A percentile compares a stretch with the other conserved stretches of the same genome.
Conservation (phyloP, 2,329 filamentous ascomycete genomes). For the Clonostachys chloroleuca region DNA sequence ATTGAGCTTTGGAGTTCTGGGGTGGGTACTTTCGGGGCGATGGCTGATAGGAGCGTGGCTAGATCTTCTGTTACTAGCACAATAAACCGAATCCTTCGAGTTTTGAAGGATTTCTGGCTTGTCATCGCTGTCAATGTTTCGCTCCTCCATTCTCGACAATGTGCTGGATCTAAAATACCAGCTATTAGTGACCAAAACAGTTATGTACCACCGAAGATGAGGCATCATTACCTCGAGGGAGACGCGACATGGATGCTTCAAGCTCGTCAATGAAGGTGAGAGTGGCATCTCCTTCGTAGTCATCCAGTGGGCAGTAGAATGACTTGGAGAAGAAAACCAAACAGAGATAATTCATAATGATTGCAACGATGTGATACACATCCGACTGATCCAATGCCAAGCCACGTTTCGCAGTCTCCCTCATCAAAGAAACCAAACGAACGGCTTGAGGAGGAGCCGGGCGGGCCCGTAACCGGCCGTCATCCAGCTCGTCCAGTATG, state of each 20-base stretch:
- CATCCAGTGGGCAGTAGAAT: conserved; percentile 28
- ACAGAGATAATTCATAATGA: conserved; percentile 30
- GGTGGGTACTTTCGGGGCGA: conserved; percentile 16
- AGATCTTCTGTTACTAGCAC: conserved; percentile 23
- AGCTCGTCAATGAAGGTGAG: conserved; percentile 24
- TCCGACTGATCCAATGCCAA: conserved; percentile 21
- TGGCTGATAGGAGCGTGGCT: conserved; percentile 18
- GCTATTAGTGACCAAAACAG: background rate
- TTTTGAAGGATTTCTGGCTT: conserved; percentile 21
- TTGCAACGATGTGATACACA: conserved; percentile 25
- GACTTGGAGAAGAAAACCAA: conserved; percentile 25
- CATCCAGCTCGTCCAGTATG: conserved; percentile 22
- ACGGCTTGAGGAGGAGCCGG: conserved; percentile 16
- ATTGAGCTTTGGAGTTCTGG: conserved; percentile 23
- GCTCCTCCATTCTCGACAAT: conserved; percentile 28
- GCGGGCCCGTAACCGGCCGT: conserved; percentile 13
- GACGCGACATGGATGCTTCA: conserved; percentile 21
- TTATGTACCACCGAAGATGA: background rate
- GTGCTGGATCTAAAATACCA: conserved; percentile 16
- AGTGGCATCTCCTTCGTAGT: conserved; percentile 19
- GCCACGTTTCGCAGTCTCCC: conserved; percentile 25
- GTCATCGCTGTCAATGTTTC: conserved; percentile 27
- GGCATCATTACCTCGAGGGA: conserved; percentile 20
- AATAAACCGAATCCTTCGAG: conserved; percentile 17
- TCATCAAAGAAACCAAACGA: conserved; percentile 23